phyloP scores from a whole-genome alignment of 2,329 filamentous ascomycete genomes.

The Arthrinium puccinioides region DNA sequence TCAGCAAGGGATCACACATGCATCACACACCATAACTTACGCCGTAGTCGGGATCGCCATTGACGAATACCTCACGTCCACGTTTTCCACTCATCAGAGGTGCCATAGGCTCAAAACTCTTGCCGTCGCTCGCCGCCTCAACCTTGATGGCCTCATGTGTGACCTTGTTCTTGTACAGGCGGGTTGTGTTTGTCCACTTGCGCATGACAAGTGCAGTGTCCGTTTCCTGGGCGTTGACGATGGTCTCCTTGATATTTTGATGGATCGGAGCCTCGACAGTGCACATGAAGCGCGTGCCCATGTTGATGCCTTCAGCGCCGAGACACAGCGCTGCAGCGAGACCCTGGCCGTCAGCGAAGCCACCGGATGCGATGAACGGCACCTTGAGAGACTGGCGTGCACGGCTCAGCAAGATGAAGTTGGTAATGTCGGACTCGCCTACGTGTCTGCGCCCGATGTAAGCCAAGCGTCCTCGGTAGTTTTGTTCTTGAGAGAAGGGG shows the following conservation, averaged over 20 bases:
- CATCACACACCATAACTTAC: slow-evolving; percentile 46
- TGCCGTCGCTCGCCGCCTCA: slow-evolving; percentile 73
- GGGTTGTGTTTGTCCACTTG: slow-evolving; percentile 86
- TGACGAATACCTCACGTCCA: slow-evolving; percentile 84
- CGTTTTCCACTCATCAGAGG: slow-evolving; percentile 84
- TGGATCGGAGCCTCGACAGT: slow-evolving; percentile 92
- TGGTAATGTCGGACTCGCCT: slow-evolving; percentile 80
- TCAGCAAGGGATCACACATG: slow-evolving; percentile 5
- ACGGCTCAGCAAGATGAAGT: slow-evolving; percentile 79
- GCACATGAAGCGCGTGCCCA: slow-evolving; percentile 98
- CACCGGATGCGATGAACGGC: slow-evolving; percentile 92
- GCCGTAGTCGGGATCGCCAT: slow-evolving; percentile 83
- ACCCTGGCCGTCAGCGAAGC: slow-evolving; percentile 90
- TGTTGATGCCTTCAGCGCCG: slow-evolving; percentile 92
- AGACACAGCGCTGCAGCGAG: slow-evolving; percentile 84
- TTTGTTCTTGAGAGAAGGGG: slow-evolving; percentile 1
- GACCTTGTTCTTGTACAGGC: slow-evolving; percentile 88
- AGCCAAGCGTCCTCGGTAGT: too few relatives aligned
- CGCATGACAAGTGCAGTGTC: slow-evolving; percentile 85
- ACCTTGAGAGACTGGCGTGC: slow-evolving; percentile 77
- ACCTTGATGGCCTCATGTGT: slow-evolving; percentile 72
- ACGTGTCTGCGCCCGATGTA: slow-evolving; percentile 52
- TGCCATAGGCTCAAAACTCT: slow-evolving; percentile 84
- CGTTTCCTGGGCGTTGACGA: slow-evolving; percentile 81
- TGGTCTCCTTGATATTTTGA: slow-evolving; percentile 85